These are phyloP conservation scores for Metschnikowia henanensis DNA, from an alignment of 805 yeast genomes.

Conservation along the genomic window DNA sequence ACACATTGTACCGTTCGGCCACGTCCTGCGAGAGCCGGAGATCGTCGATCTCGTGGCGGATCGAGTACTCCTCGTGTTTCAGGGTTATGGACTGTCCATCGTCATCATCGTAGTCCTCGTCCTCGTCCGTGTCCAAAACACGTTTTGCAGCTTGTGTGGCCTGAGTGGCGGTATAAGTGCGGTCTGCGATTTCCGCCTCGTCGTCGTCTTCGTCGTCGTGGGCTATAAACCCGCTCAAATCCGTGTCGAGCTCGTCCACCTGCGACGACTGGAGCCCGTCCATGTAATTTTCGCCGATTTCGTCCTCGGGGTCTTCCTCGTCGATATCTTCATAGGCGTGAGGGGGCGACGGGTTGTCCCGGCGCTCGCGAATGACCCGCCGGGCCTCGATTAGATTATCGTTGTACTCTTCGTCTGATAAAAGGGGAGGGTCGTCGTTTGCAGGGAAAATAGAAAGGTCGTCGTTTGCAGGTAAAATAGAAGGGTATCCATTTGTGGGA, in stretches of 20 bases:
- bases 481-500: too few relatives aligned
- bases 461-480: too few relatives aligned
- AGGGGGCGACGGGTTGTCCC: conserved; percentile 1
- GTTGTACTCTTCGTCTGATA: not conserved
- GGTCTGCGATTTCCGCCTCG: conserved; percentile 16
- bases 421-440: not conserved
- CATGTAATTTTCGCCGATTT: conserved; percentile 20
- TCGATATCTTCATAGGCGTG: not conserved
- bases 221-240: conserved; percentile 21
- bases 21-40: conserved; percentile 35
- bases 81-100: conserved; percentile 3
- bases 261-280: conserved; percentile 20
- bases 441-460: too few relatives aligned
- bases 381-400: conserved; percentile 22
- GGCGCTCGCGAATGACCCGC: conserved; percentile 13
- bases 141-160: conserved; percentile 12
- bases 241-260: conserved; percentile 16
- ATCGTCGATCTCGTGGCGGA: conserved; percentile 24
- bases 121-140: conserved; percentile 12
- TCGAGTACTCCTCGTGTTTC: conserved; percentile 1
- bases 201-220: conserved; percentile 15
- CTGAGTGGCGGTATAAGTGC: conserved; percentile 13
- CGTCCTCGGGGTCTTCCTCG: conserved; percentile 18
- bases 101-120: not conserved
- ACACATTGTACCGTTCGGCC: conserved; percentile 30